Percentiles rank a stretch among this genome's conserved stretches.
Evolutionary conservation across 2,329 filamentous ascomycete species (phyloP).

Genomic region (Neurospora sp.): DNA sequence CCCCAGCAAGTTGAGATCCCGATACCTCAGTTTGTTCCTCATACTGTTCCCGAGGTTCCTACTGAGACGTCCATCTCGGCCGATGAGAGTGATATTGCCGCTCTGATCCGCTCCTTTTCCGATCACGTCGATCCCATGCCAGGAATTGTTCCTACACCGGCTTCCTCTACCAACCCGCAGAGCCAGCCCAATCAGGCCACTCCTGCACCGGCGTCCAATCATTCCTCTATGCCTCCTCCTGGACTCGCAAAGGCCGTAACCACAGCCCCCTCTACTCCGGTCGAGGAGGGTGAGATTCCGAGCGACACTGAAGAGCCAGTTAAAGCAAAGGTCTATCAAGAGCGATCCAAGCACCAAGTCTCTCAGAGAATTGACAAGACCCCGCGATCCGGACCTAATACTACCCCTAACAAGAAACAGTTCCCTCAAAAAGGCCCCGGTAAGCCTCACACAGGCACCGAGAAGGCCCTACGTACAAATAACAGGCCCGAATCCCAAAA

Average conservation of each 20-base stretch:
- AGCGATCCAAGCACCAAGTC: neutral
- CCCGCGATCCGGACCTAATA: neutral
- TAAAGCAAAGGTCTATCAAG: neutral
- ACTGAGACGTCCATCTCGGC: conserved; percentile 5
- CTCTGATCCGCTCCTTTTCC: conserved; percentile 14
- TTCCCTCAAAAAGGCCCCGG: neutral
- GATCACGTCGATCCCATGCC: neutral
- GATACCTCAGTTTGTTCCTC: conserved; percentile 1
- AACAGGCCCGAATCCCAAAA: neutral
- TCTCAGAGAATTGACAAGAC: neutral
- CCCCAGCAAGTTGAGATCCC: neutral
- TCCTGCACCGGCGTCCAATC: neutral
- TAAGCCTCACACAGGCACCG: neutral
- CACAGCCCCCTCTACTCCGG: neutral
- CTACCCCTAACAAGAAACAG: neutral
- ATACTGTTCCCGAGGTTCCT: neutral
- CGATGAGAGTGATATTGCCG: conserved; percentile 13
- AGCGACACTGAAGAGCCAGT: neutral
- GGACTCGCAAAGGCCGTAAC: neutral
- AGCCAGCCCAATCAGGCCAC: neutral
- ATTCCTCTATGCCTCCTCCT: neutral
- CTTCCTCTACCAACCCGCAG: neutral
- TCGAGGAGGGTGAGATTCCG: neutral
- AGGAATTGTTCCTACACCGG: neutral
- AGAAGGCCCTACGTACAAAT: neutral